Percentiles rank a stretch among this genome's conserved stretches.
Conservation (phyloP, 2,329 filamentous ascomycete species). For the Trichoderma afroharzianum region DNA sequence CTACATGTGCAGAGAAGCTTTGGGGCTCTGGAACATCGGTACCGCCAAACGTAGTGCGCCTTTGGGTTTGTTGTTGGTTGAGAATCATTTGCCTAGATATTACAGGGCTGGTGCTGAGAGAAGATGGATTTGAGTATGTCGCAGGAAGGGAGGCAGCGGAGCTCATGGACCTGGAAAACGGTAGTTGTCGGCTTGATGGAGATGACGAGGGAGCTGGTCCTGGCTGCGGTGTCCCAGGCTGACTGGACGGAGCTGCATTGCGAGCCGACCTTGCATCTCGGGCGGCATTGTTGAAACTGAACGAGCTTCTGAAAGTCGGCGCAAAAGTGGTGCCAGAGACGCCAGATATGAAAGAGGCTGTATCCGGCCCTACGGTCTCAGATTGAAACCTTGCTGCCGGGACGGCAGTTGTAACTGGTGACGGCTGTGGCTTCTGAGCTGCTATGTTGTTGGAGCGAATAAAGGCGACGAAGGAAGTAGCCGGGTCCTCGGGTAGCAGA, state of each 20-base stretch:
- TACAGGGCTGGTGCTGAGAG: constrained; percentile 22
- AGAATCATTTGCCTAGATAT: constrained; percentile 42
- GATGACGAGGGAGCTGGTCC: constrained; percentile 21
- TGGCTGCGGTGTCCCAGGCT: constrained; percentile 23
- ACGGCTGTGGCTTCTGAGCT: constrained; percentile 27
- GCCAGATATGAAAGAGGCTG: constrained; percentile 30
- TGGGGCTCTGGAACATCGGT: constrained; percentile 41
- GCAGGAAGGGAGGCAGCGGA: constrained; percentile 26
- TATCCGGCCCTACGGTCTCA: constrained; percentile 23
- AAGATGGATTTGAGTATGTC: constrained; percentile 22
- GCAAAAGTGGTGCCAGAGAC: constrained; percentile 35
- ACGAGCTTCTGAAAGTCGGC: constrained; percentile 21
- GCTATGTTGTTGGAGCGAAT: constrained; percentile 56
- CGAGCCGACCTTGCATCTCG: constrained; percentile 3
- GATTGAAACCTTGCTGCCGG: constrained; percentile 23
- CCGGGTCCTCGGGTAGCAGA: constrained; percentile 53
- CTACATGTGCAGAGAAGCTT: constrained; percentile 46
- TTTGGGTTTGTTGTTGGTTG: constrained; percentile 43
- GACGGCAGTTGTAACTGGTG: constrained; percentile 24
- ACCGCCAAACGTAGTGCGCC: constrained; percentile 37
- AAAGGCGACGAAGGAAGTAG: constrained; percentile 56
- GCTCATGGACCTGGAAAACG: constrained; percentile 23
- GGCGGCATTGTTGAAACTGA: not conserved
- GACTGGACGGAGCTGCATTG: constrained; percentile 20
- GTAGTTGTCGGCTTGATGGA: constrained; percentile 22